Evolutionary conservation across 2,329 filamentous ascomycete species (phyloP).

Genomic region (Fusarium robinianum): DNA sequence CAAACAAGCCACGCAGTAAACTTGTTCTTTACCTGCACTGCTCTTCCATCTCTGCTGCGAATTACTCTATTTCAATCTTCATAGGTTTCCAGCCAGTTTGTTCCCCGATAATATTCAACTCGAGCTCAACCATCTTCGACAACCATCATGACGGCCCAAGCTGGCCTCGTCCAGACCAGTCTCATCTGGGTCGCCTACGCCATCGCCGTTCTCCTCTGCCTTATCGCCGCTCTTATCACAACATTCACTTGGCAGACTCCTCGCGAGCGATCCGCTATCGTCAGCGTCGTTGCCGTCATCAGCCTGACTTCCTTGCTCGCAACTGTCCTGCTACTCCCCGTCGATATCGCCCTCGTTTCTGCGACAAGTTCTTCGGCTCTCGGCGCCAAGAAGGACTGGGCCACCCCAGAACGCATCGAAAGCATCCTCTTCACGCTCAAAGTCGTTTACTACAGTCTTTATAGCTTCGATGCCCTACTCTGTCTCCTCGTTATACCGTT

Average conservation of each 20-base stretch:
- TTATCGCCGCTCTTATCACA: constrained; percentile 79
- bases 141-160: constrained; percentile 45
- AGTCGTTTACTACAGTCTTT: constrained; percentile 89
- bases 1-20: constrained; percentile 16
- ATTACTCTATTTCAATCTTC: constrained; percentile 15
- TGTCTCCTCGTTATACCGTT: constrained; percentile 92
- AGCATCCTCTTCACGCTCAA: constrained; percentile 80
- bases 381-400: constrained; percentile 93
- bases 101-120: too few species aligned
- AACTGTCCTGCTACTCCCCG: constrained; percentile 88
- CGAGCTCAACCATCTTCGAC: not conserved
- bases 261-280: constrained; percentile 79
- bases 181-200: constrained; percentile 96
- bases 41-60: constrained; percentile 13
- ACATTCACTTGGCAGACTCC: constrained; percentile 91
- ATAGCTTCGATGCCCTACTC: constrained; percentile 86
- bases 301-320: constrained; percentile 87
- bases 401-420: constrained; percentile 77
- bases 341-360: constrained; percentile 93
- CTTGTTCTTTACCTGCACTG: constrained; percentile 7
- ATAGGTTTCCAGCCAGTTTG: constrained; percentile 3
- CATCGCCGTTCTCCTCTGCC: constrained; percentile 75
- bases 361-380: constrained; percentile 77
- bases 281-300: constrained; percentile 83
- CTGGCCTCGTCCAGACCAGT: constrained; percentile 77